A percentile compares a stretch with the other conserved stretches of the same genome.
Conservation (phyloP, 1,284 basidiomycete genomes). For the Melampsora occidentalis region DNA sequence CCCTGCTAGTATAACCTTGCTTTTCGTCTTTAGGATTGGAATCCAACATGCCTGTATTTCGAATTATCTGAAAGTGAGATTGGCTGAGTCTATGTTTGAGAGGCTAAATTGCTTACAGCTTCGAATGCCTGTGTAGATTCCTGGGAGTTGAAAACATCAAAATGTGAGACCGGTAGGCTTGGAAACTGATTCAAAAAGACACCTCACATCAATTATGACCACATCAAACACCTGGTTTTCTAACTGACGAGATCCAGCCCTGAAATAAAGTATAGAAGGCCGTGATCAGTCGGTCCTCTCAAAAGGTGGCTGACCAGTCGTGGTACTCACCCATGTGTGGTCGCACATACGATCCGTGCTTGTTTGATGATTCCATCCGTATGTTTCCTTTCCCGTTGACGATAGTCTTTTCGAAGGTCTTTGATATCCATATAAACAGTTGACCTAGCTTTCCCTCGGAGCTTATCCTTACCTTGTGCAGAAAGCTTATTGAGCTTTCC, state of each 20-base stretch:
- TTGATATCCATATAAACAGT: constrained; percentile 89
- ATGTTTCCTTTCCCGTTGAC: constrained; percentile 16
- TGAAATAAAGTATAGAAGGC: neutral
- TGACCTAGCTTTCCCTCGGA: constrained; percentile 73
- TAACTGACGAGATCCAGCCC: constrained; percentile 41
- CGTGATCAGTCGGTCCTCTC: neutral
- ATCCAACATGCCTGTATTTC: constrained; percentile 81
- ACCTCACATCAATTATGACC: constrained; percentile 40
- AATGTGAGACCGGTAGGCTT: neutral
- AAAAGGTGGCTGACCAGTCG: constrained; percentile 64
- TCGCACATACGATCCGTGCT: constrained; percentile 17
- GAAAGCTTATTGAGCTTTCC: constrained; percentile 63
- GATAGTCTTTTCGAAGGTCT: constrained; percentile 73
- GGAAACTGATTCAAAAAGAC: neutral
- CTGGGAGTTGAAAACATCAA: neutral
- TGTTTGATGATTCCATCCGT: constrained; percentile 18
- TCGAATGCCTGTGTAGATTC: constrained; percentile 44
- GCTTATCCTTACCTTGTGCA: constrained; percentile 71
- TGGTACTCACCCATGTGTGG: constrained; percentile 70
- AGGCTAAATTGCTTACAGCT: constrained; percentile 62
- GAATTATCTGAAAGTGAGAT: constrained; percentile 50
- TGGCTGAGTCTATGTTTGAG: constrained; percentile 71
- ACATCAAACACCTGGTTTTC: constrained; percentile 41
- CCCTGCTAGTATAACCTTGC: constrained; percentile 74
- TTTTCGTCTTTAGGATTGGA: constrained; percentile 76